Base-by-base conservation (phyloP, 192 early-diverging fungal genomes). In the Gryganskiella cystojenkinii region DNA sequence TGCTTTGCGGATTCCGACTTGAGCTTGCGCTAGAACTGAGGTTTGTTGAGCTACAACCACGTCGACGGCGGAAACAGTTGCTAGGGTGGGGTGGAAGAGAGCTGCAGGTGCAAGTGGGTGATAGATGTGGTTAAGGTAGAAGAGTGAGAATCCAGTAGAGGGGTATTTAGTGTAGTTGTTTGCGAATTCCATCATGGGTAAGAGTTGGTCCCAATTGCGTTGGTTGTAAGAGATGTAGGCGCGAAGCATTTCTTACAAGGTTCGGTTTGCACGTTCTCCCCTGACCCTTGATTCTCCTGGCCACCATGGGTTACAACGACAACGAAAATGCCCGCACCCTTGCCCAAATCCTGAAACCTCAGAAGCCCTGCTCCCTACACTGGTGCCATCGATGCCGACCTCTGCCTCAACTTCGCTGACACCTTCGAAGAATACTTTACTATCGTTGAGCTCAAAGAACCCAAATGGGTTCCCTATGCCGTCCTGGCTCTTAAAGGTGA, bases 391-490 rank as follows among this genome's bases (percentile, higher is more conserved):
- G 59, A 61, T 24, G 61, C 45, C 27, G 35, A 33, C n/a, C 50
- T 15, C 4, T 52, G 33, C 40, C 37, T 64, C 15, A 64, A 64
- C 25, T 64, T 64, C 35, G 9, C 54, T 24, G 62, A 52, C 3
- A 64, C 17, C 25, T 46, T 54, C 3, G 62, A 35, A 28, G 49
- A 53, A 30, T 64, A 64, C 24, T 64, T 42, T 27, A 14, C 43
- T 7, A 52, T 52, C 13, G 51, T 64, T 8, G 22, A 53, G 6
- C 37, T 64, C 9, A 3, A 24, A 8, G 34, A n/a, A 20, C 6
- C 2, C 49, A 3, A 6, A 40, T 64, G 62, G 62, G 62, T 54
- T 14, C 31, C 15, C 11, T 64, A 40, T 37, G 43, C 51, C n/a
- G 40, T 28, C 6, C 3, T 61, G 4, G 22, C 19, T n/a, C 58